These are phyloP conservation scores for Andalucia godoyi DNA, from an alignment of 78 protist genomes.

Conservation along the genomic window DNA sequence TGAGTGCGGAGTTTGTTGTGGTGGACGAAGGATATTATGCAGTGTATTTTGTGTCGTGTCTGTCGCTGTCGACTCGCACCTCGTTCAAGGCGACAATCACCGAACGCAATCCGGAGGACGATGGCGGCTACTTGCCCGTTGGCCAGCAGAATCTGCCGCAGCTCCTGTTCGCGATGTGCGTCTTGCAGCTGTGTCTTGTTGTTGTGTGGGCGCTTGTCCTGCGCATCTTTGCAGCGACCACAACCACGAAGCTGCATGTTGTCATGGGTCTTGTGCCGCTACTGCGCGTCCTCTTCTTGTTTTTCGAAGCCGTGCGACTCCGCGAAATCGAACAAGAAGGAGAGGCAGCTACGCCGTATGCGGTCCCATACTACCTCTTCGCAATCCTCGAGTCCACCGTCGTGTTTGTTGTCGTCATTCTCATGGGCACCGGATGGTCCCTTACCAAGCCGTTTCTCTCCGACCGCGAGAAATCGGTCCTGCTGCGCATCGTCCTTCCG, in stretches of 20 bases:
- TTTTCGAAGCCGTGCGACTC: background rate
- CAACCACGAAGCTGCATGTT: background rate
- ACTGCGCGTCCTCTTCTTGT: background rate
- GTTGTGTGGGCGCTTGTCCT: too few species aligned
- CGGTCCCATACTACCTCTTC: constrained; percentile 11
- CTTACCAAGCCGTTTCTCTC: constrained; percentile 60
- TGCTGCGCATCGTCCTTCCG: constrained; percentile 52
- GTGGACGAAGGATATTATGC: too few species aligned
- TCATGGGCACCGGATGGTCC: constrained; percentile 73
- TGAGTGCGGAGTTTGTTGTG: too few species aligned
- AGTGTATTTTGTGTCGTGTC: too few species aligned
- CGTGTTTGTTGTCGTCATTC: constrained; percentile 49
- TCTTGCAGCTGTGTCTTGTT: too few species aligned
- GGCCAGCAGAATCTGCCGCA: constrained; percentile 5
- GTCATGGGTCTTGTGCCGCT: background rate
- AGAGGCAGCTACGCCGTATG: background rate
- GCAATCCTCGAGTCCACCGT: constrained; percentile 47
- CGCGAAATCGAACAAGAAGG: background rate
- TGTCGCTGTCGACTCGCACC: too few species aligned
- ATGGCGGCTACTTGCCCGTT: background rate
- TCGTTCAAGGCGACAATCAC: background rate
- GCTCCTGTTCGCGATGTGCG: too few species aligned
- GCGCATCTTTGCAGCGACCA: background rate
- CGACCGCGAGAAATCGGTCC: constrained; percentile 51
- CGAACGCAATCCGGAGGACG: background rate